Conservation (phyloP, 192 early-diverging fungal genomes). For the Backusella circina region DNA sequence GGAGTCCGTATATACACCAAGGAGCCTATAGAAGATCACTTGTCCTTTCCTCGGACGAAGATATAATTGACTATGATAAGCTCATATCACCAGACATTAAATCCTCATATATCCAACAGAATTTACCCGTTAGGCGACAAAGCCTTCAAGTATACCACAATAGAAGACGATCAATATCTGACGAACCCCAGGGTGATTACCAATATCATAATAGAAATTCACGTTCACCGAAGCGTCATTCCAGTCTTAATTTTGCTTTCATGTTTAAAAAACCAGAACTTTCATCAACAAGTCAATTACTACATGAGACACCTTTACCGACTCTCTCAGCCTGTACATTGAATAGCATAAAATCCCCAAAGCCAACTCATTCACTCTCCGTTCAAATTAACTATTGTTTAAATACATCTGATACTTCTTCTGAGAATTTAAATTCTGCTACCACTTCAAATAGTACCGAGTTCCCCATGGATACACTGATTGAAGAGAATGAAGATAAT, state of each 20-base stretch:
- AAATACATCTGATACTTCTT: background rate
- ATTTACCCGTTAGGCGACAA: slow-evolving; percentile 29
- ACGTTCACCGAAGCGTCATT: background rate
- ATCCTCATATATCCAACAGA: slow-evolving; percentile 23
- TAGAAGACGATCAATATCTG: background rate
- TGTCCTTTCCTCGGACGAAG: background rate
- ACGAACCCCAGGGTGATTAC: background rate
- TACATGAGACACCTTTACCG: background rate
- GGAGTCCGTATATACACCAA: background rate
- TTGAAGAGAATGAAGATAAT: background rate
- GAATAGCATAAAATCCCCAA: background rate
- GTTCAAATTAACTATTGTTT: background rate
- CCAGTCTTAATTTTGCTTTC: background rate
- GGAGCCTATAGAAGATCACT: slow-evolving; percentile 1
- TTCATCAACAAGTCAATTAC: background rate
- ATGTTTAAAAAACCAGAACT: background rate
- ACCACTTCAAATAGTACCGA: background rate
- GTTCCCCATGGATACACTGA: background rate
- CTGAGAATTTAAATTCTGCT: background rate
- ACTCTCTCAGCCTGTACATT: background rate
- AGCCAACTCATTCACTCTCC: background rate
- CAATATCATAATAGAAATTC: background rate
- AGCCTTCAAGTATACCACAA: slow-evolving; percentile 17
- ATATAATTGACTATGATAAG: background rate
- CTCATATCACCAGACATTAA: background rate